phyloP scores from a whole-genome alignment of 1,139 yeast genomes.

The Saccharomyces hybrid region DNA sequence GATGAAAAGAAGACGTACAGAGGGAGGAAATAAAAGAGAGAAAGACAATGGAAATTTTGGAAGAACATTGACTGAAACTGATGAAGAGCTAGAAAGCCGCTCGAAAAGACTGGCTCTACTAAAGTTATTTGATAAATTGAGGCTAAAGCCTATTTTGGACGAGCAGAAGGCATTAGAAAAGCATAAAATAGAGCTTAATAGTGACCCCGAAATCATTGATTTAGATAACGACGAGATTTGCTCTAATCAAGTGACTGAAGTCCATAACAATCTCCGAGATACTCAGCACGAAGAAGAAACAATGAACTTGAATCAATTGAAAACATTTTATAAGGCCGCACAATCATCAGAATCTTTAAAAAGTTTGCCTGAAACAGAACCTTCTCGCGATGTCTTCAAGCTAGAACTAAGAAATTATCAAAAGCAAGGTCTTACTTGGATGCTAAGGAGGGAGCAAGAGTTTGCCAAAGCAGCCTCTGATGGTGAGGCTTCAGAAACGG shows the following conservation, averaged over 20 bases:
- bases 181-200: slow-evolving; percentile 17
- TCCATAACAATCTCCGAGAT: slow-evolving; percentile 15
- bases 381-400: slow-evolving; percentile 48
- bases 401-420: slow-evolving; percentile 63
- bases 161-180: slow-evolving; percentile 14
- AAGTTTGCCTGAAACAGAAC: slow-evolving; percentile 56
- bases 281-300: slow-evolving; percentile 36
- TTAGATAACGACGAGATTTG: slow-evolving; percentile 19
- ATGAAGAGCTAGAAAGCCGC: slow-evolving; percentile 46
- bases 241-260: background rate
- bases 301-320: slow-evolving; percentile 64
- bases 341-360: slow-evolving; percentile 43
- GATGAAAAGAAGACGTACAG: slow-evolving; percentile 16
- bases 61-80: slow-evolving; percentile 38
- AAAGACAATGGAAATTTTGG: background rate
- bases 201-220: slow-evolving; percentile 30
- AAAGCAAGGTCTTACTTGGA: slow-evolving; percentile 76
- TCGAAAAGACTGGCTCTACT: slow-evolving; percentile 52
- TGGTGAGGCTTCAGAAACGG: slow-evolving; percentile 23
- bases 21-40: slow-evolving; percentile 3
- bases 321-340: slow-evolving; percentile 63
- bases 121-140: slow-evolving; percentile 47
- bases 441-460: slow-evolving; percentile 61
- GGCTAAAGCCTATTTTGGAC: slow-evolving; percentile 29
- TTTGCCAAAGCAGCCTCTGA: slow-evolving; percentile 31